Conservation (phyloP, 2,329 filamentous ascomycete genomes). For the Paracorniculantispora psalliotae region DNA sequence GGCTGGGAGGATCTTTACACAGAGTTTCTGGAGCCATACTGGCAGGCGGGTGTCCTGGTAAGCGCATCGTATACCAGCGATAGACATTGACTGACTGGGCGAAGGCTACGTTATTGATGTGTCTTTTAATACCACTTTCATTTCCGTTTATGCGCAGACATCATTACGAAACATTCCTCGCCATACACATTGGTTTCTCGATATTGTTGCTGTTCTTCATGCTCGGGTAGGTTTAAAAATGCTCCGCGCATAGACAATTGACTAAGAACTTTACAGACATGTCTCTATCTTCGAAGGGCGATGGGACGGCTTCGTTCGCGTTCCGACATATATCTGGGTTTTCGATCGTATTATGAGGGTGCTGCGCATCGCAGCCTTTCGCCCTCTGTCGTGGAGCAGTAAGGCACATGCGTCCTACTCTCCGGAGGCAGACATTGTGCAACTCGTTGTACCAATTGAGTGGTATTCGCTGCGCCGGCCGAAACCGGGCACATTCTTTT, state of each 20-base stretch:
- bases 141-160: slow-evolving; percentile 46
- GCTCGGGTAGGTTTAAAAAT: slow-evolving; percentile 37
- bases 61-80: background rate
- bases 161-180: slow-evolving; percentile 48
- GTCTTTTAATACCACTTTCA: slow-evolving; percentile 40
- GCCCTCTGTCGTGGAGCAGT: slow-evolving; percentile 32
- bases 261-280: slow-evolving; percentile 24
- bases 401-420: slow-evolving; percentile 31
- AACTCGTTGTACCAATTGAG: slow-evolving; percentile 33
- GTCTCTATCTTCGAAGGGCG: slow-evolving; percentile 46
- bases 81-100: background rate
- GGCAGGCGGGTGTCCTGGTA: slow-evolving; percentile 42
- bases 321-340: slow-evolving; percentile 44
- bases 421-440: slow-evolving; percentile 35
- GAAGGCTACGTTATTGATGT: slow-evolving; percentile 39
- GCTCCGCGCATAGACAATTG: no score
- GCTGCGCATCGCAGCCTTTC: slow-evolving; percentile 37
- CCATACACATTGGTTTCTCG: slow-evolving; percentile 48
- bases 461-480: slow-evolving; percentile 26
- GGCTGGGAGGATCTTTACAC: slow-evolving; percentile 30
- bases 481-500: slow-evolving; percentile 40
- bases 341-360: slow-evolving; percentile 44
- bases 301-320: slow-evolving; percentile 46
- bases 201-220: slow-evolving; percentile 45
- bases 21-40: slow-evolving; percentile 41